Evolutionary conservation across 2,329 filamentous ascomycete species (phyloP).

Genomic region (Podosphaera xanthii): DNA sequence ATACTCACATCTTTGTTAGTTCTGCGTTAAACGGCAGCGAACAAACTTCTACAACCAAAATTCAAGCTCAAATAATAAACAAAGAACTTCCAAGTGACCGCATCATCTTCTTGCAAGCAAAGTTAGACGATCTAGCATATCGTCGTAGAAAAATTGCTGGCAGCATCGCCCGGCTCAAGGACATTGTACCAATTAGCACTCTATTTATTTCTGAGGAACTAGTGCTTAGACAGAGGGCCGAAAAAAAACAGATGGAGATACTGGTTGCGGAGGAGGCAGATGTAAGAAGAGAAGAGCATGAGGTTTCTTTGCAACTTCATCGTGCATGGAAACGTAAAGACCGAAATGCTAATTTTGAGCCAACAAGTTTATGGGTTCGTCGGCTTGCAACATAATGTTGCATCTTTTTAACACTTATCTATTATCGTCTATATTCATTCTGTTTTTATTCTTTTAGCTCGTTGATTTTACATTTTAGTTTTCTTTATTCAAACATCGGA

Average conservation of each 20-base stretch:
- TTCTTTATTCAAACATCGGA: no score
- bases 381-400: slow-evolving; percentile 39
- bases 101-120: slow-evolving; percentile 41
- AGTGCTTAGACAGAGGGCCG: slow-evolving; percentile 28
- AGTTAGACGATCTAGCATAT: slow-evolving; percentile 39
- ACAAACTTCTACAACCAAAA: slow-evolving; percentile 21
- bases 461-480: no score
- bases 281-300: slow-evolving; percentile 54
- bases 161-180: slow-evolving; percentile 54
- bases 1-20: slow-evolving; percentile 13
- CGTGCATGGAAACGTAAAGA: slow-evolving; percentile 55
- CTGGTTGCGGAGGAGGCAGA: slow-evolving; percentile 46
- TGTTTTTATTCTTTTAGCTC: no score
- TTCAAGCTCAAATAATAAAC: slow-evolving; percentile 33
- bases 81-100: slow-evolving; percentile 38
- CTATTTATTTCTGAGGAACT: slow-evolving; percentile 45
- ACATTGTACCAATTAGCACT: slow-evolving; percentile 50
- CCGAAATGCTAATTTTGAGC: slow-evolving; percentile 38
- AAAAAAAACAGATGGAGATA: slow-evolving; percentile 40
- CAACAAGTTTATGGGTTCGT: slow-evolving; percentile 54
- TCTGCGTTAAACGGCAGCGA: slow-evolving; percentile 4
- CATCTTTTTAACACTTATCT: background rate
- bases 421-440: background rate
- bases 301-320: slow-evolving; percentile 52
- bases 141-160: slow-evolving; percentile 48